Base-by-base conservation (phyloP, 495 filamentous ascomycete genomes). In the Aspergillus carlsbadensis region DNA sequence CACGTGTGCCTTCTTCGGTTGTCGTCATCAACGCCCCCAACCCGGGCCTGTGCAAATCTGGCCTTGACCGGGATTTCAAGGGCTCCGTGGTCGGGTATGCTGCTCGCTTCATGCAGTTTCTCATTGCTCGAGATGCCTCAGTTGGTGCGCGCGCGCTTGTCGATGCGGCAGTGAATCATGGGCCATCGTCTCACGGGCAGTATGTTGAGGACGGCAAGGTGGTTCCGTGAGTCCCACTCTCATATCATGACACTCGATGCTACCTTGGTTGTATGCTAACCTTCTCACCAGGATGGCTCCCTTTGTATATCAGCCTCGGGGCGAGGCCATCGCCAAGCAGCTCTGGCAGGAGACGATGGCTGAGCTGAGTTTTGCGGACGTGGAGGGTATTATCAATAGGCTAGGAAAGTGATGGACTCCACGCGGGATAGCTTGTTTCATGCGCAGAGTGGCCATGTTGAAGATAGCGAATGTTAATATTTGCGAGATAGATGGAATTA, bases 11-110 rank as follows among this genome's bases (percentile, higher is more conserved):
- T 5, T 10, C 31, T 10, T 35, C 44, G 0, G 57, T 56, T 2
- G 47, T 57, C 6, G 35, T 70, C 33, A 58, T 70, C 52, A 66
- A 67, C 35, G 53, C 45, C 10, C 33, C 59, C 17, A 59, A 57
- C 13, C 62, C 67, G 1, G 63, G 63, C 10, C 18, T 62, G 14
- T 53, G 43, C 41, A 47, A 54, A 14, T 57, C 59, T 6, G 59
- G 34, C 6, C 45, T 52, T 13, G 35, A 31, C 31, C 52, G 46
- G 8, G 45, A 60, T 24, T 39, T 55, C 39, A 50, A 46, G 17
- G 60, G 44, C 6, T 39, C 31, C 4, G 11, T 51, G 29, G 34
- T 52, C 7, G 39, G 44, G 24, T 21, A 50, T 15, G 47, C 60
- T 24, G 45, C 13, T n/a, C 29, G 36, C 0, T 18, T 63, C 10